These are phyloP conservation scores for Sextonia rubra DNA, from an alignment of 164 flowering plant genomes.

Conservation along the genomic window DNA sequence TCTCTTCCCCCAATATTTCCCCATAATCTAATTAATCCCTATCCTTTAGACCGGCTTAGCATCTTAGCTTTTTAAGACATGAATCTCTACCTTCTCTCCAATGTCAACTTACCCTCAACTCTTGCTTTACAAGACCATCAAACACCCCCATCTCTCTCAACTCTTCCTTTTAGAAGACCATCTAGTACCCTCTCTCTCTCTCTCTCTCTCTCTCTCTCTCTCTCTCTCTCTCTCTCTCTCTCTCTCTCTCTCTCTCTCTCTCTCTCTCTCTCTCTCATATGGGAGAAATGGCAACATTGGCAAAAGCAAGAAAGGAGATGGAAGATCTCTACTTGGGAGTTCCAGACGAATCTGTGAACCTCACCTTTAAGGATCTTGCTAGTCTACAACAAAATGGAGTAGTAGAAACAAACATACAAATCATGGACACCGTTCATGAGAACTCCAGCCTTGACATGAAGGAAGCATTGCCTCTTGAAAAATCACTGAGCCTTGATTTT, in stretches of 20 bases:
- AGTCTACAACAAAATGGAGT: neutral
- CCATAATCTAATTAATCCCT: neutral
- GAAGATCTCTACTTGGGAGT: constrained; percentile 62
- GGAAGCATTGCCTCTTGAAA: constrained; percentile 12
- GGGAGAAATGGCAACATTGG: constrained; percentile 13
- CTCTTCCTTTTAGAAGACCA: no score
- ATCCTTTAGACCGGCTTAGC: neutral
- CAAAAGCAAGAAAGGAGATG: constrained; percentile 54
- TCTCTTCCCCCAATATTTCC: neutral
- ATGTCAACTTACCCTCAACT: neutral
- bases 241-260: neutral
- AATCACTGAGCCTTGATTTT: constrained; percentile 35
- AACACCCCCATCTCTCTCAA: neutral
- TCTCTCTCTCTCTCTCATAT: neutral
- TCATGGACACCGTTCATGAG: constrained; percentile 20
- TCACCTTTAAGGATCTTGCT: constrained; percentile 56
- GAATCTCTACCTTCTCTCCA: neutral
- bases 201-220: no score
- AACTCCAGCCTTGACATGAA: neutral
- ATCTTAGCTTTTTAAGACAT: neutral
- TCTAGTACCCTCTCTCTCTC: no score
- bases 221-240: neutral
- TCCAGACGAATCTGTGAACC: constrained; percentile 74
- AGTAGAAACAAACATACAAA: constrained; percentile 15
- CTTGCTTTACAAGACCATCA: no score